phyloP scores from a whole-genome alignment of 805 yeast genomes.

The Wickerhamiella nectarea region DNA sequence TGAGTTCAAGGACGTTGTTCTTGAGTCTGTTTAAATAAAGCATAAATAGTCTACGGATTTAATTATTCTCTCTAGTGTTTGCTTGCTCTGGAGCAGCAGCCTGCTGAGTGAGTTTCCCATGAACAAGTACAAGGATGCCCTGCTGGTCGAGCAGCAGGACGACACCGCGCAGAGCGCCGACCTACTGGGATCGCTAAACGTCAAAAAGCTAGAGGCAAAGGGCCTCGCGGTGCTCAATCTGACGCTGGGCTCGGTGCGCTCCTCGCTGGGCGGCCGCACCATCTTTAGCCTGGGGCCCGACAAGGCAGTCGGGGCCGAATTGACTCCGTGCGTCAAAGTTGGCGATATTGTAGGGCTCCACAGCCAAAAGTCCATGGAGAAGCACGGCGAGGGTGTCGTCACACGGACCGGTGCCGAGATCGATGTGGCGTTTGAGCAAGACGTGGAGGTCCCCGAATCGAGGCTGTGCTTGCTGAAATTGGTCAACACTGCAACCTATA shows the following conservation, averaged over 20 bases:
- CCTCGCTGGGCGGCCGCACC: conserved; percentile 69
- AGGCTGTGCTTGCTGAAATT: conserved; percentile 58
- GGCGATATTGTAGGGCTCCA: conserved; percentile 31
- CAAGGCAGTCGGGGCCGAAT: conserved; percentile 26
- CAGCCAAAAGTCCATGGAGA: conserved; percentile 16
- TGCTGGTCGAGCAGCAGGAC: conserved; percentile 37
- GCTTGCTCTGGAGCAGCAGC: no score
- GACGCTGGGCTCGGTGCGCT: conserved; percentile 42
- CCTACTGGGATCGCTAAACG: conserved; percentile 36
- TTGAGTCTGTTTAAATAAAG: conserved; percentile 74
- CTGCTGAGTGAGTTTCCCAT: not conserved
- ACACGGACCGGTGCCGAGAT: conserved; percentile 39
- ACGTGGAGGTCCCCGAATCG: conserved; percentile 32
- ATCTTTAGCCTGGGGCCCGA: conserved; percentile 51
- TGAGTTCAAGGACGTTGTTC: conserved; percentile 97
- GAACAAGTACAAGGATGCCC: conserved; percentile 20
- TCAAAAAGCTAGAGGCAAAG: conserved; percentile 49
- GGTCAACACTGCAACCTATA: conserved; percentile 29
- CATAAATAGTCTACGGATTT: conserved; percentile 4
- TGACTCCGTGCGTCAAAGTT: conserved; percentile 38
- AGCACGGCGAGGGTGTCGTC: conserved; percentile 50
- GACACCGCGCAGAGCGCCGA: conserved; percentile 37
- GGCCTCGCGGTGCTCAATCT: conserved; percentile 72
- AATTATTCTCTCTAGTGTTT: not conserved
- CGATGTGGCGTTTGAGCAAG: conserved; percentile 47